Percentiles rank a stretch among this genome's conserved stretches.
These are phyloP conservation scores for Chrysanthemum makinoi DNA, from an alignment of 129 eudicot genomes.

Conservation along the genomic window DNA sequence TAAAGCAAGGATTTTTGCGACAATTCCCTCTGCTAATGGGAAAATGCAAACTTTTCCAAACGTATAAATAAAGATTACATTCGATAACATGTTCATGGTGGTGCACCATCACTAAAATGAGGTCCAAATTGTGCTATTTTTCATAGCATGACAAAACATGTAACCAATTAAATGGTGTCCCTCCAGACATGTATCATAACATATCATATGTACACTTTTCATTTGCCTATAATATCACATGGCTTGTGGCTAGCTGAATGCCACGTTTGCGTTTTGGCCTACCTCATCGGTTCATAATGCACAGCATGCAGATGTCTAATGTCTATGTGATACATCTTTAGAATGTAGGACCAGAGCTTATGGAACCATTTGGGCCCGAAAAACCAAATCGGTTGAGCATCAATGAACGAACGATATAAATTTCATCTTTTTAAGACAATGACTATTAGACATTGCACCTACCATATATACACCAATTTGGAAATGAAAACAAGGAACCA, in stretches of 20 bases:
- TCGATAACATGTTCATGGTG: background rate
- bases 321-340: slow-evolving; percentile 8
- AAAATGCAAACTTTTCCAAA: background rate
- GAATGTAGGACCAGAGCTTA: background rate
- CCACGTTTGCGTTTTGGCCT: background rate
- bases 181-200: background rate
- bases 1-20: background rate
- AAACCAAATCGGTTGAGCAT: background rate
- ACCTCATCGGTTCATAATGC: background rate
- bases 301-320: slow-evolving; percentile 3
- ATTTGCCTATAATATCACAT: slow-evolving; percentile 5
- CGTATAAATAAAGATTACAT: background rate
- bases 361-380: background rate
- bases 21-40: background rate
- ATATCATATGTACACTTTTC: background rate
- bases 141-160: slow-evolving; percentile 14
- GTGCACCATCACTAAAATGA: background rate
- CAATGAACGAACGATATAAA: background rate
- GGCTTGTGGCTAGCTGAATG: background rate
- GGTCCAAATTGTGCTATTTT: background rate
- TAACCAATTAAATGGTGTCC: background rate
- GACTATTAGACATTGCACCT: slow-evolving; percentile 24
- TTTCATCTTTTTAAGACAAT: slow-evolving; percentile 4
- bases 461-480: slow-evolving; percentile 32
- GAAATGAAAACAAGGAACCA: slow-evolving; percentile 29